Conservation (phyloP, 2,329 filamentous ascomycete species). For the Bipolaris bicolor region DNA sequence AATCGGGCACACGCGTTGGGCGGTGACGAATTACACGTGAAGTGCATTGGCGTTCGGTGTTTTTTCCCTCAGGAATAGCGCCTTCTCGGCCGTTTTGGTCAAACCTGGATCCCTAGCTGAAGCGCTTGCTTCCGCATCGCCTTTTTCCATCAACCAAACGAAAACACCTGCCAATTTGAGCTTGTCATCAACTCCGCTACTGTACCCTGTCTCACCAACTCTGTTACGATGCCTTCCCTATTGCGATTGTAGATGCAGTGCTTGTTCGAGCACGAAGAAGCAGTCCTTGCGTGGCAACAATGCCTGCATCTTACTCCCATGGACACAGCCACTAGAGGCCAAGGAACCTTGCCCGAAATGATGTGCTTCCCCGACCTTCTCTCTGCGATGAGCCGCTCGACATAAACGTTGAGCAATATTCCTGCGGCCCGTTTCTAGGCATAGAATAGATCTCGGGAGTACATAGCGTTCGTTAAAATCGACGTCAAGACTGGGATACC, state of each 20-base stretch:
- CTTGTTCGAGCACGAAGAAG: not conserved
- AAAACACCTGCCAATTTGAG: not conserved
- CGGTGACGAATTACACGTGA: slow-evolving; percentile 1
- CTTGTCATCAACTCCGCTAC: not conserved
- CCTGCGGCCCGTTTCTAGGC: slow-evolving; percentile 1
- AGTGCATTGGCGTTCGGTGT: slow-evolving; percentile 3
- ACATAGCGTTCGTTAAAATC: slow-evolving; percentile 2
- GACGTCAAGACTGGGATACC: slow-evolving; percentile 1
- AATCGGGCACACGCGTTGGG: not conserved
- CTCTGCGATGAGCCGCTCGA: not conserved
- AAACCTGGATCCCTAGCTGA: not conserved
- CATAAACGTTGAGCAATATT: slow-evolving; percentile 5
- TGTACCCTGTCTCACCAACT: not conserved
- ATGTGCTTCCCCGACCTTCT: not conserved
- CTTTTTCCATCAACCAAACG: not conserved
- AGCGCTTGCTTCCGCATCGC: not conserved
- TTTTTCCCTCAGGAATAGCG: slow-evolving; percentile 1
- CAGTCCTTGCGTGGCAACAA: not conserved
- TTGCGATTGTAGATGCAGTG: not conserved
- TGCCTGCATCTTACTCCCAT: not conserved
- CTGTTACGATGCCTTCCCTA: not conserved
- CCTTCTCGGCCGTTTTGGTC: not conserved
- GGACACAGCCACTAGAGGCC: not conserved
- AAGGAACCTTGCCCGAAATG: not conserved
- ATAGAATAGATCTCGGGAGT: slow-evolving; percentile 1